Percentiles rank a stretch among this genome's conserved stretches.
phyloP scores from a whole-genome alignment of 345 rosid species.

The Fremontodendron californicum region DNA sequence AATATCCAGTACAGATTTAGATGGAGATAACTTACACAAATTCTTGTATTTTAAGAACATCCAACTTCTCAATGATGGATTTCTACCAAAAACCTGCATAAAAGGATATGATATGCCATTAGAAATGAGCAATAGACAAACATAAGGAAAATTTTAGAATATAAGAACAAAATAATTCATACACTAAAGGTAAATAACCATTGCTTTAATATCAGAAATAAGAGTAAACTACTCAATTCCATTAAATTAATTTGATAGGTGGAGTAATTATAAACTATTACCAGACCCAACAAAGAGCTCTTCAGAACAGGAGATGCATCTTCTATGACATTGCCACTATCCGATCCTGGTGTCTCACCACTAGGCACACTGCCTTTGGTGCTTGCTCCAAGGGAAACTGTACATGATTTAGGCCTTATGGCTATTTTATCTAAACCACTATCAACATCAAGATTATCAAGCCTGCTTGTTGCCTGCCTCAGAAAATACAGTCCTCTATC shows the following conservation, averaged over 20 bases:
- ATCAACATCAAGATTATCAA: conserved; percentile 34
- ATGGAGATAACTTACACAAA: conserved; percentile 43
- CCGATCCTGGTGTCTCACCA: conserved; percentile 28
- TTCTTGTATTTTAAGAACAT: conserved; percentile 58
- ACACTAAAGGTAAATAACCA: neutral
- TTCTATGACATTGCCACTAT: conserved; percentile 28
- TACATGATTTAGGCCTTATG: conserved; percentile 35
- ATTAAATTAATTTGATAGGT: conserved; percentile 1
- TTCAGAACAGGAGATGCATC: conserved; percentile 32
- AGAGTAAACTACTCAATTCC: neutral
- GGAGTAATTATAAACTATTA: conserved; percentile 29
- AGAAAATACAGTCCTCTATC: conserved; percentile 60
- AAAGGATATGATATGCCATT: conserved; percentile 15
- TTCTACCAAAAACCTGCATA: conserved; percentile 63
- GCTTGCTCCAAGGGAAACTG: conserved; percentile 36
- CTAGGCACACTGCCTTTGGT: conserved; percentile 24
- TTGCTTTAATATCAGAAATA: neutral
- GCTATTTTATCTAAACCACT: conserved; percentile 22
- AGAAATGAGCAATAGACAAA: conserved; percentile 15
- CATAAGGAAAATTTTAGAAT: neutral
- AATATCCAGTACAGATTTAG: conserved; percentile 40
- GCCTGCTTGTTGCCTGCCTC: conserved; percentile 47
- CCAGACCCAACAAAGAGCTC: conserved; percentile 76
- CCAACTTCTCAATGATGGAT: conserved; percentile 64
- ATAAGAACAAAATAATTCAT: neutral